Base-by-base conservation (phyloP, 2,329 filamentous ascomycete genomes). In the Fusarium sarcochroum region DNA sequence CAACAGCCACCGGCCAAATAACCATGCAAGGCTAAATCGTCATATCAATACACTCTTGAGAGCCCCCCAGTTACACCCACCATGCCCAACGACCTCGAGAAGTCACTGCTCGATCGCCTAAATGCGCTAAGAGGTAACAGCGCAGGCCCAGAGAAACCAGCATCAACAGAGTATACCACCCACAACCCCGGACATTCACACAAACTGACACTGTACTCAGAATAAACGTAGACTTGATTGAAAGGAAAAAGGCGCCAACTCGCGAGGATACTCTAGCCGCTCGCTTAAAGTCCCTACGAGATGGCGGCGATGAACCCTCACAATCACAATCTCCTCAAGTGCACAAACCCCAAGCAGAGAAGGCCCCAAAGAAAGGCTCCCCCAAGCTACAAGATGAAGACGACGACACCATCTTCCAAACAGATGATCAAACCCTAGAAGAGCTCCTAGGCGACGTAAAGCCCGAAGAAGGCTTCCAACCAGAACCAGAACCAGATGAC, bases 341-440 rank as follows among this genome's bases (percentile, higher is more conserved):
- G 27, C 7, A 51, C 34, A 63, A 50, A 40, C 8, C 48, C 17
- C 49, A 37, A 46, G 46, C 51, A 21, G 37, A 60, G 34, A 66
- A 38, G 4, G 21, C 47, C 3, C 14, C 50, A 3, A 38, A 32
- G 14, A 34, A 59, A 7, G 55, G 62, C 6, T 23, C 42, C 1
- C 8, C 17, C 6, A 38, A 58, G 10, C 30, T 40, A 1, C 75
- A 77, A 1, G 76, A 78, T 41, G 78, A 81, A 0, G 81, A 82
- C 38, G 73, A 76, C 6, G 79, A 81, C 1, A 69, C 78, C 3
- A 71, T 84, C 18, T 78, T 84, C 27, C 76, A 80, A 35, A 84
- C 83, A 4, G 85, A 87, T 66, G 85, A 87, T n/a, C 77, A 82
- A 46, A 84, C 82, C 2, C 76, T 88, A 1, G 81, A 87, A 55